phyloP scores from a whole-genome alignment of 139 green algal genomes.

The Pedinophyceae sp. region DNA sequence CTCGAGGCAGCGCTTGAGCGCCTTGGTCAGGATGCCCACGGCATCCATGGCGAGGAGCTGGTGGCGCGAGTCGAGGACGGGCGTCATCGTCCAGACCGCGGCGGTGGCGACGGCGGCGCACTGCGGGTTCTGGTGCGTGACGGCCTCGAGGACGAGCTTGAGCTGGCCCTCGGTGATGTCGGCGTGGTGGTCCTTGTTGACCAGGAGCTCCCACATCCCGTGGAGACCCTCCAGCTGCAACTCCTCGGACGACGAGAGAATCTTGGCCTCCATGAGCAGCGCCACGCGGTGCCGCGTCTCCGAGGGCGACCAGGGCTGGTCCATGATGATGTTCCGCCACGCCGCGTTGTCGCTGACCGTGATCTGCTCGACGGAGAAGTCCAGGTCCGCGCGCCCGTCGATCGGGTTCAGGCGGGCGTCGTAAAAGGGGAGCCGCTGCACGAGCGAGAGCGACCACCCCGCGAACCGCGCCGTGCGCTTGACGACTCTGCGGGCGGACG shows the following conservation, averaged over 20 bases:
- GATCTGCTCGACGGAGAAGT: not conserved
- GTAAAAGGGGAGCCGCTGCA: not conserved
- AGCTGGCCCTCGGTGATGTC: constrained; percentile 28
- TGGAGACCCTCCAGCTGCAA: constrained; percentile 23
- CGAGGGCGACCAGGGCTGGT: constrained; percentile 1
- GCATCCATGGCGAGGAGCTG: not conserved
- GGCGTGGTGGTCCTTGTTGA: constrained; percentile 42
- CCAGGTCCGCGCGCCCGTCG: not conserved
- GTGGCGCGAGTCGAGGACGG: not conserved
- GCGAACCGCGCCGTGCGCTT: not conserved
- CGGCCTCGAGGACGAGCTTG: constrained; percentile 13
- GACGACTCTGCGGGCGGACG: too few relatives aligned
- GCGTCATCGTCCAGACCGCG: not conserved
- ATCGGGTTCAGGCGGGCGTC: not conserved
- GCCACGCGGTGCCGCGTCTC: not conserved
- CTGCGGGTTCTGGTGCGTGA: not conserved
- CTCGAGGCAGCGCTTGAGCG: too few relatives aligned
- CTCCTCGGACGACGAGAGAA: not conserved
- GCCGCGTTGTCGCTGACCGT: not conserved
- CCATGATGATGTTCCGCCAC: not conserved
- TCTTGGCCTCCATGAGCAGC: constrained; percentile 5
- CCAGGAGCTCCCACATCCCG: constrained; percentile 51
- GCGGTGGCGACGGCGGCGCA: not conserved
- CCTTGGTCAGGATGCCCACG: not conserved
- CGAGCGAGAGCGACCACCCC: not conserved